Base-by-base conservation (phyloP, 2,329 filamentous ascomycete species). In the Graphilbum sp. region DNA sequence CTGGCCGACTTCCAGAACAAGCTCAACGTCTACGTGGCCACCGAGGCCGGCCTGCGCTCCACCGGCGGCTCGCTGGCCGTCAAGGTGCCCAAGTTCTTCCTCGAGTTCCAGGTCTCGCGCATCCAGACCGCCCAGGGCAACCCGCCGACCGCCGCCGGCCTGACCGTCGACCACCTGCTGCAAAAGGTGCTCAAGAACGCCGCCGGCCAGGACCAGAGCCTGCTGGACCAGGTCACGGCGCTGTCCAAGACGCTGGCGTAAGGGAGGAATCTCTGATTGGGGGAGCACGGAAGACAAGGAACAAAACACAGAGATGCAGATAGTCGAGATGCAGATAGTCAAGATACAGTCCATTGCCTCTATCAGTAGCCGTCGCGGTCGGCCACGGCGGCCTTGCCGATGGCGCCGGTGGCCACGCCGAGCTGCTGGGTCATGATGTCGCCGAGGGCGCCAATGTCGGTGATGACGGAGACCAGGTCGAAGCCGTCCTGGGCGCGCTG, bases 21-120 rank as follows among this genome's bases (percentile, higher is more conserved):
- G 43, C 59, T 74, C 32, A 63, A 73, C 49, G 63, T 64, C 10
- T 75, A 76, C 47, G 54, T 67, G 4, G 71, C 72, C 42, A 75
- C 72, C 5, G 72, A 75, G 52, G 69, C 67, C 2, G 72, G 68
- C 2, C 57, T 76, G 35, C 59, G 71, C 17, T 68, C 64, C 18
- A 62, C 63, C 7, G 64, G 61, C 10, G 71, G 70, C 2, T 60
- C 49, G 39, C 54, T 75, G 16, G 64, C 60, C 2, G 67, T 75
- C 54, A 75, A 75, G 54, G 66, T 69, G 5, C 72, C 72, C 43
- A 75, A 75, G 54, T 76, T 76, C 63, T 75, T 75, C 52, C 51
- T 75, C 32, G 56, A 64, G 42, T 67, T 73, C 51, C 72, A 76
- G 54, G 61, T 75, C 25, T 63, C 65, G 31, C 58, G 71, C 18